A percentile compares a stretch with the other conserved stretches of the same genome.
Evolutionary conservation across 176 grass and related monocot genomes (phyloP).

Genomic region (Triticum urartu): DNA sequence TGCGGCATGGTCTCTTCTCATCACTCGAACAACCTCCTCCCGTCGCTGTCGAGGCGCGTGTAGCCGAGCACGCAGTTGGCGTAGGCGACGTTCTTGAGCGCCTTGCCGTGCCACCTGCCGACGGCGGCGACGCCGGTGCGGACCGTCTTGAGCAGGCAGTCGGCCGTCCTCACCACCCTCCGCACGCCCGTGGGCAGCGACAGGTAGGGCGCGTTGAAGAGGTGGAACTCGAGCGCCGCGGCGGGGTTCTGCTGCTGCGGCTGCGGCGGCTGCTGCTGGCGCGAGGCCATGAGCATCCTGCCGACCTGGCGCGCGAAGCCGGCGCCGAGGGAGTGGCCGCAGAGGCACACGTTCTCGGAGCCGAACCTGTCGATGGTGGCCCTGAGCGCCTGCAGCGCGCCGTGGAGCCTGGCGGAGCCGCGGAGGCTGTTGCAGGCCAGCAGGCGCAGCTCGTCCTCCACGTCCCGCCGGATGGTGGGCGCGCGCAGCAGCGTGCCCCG

Average conservation of each 20-base stretch:
- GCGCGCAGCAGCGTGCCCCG: conserved; percentile 71
- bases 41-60: conserved; percentile 53
- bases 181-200: conserved; percentile 65
- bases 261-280: conserved; percentile 1
- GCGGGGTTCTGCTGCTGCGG: neutral
- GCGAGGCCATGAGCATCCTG: conserved; percentile 45
- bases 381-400: conserved; percentile 53
- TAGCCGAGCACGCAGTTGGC: conserved; percentile 61
- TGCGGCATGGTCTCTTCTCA: neutral
- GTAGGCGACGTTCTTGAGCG: conserved; percentile 51
- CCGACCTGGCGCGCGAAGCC: conserved; percentile 74
- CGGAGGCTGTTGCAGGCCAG: conserved; percentile 70
- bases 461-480: conserved; percentile 69
- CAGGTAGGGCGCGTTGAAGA: conserved; percentile 94
- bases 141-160: conserved; percentile 59
- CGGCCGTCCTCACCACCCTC: conserved; percentile 57
- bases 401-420: conserved; percentile 60
- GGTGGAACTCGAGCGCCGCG: conserved; percentile 67
- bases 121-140: conserved; percentile 45
- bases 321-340: conserved; percentile 83
- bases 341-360: conserved; percentile 66
- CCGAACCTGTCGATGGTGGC: conserved; percentile 54
- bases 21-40: conserved; percentile 37
- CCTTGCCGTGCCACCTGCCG: conserved; percentile 60
- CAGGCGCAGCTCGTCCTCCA: conserved; percentile 83